Conservation (phyloP, 306 rosid genomes). For the Quercus cerris region DNA sequence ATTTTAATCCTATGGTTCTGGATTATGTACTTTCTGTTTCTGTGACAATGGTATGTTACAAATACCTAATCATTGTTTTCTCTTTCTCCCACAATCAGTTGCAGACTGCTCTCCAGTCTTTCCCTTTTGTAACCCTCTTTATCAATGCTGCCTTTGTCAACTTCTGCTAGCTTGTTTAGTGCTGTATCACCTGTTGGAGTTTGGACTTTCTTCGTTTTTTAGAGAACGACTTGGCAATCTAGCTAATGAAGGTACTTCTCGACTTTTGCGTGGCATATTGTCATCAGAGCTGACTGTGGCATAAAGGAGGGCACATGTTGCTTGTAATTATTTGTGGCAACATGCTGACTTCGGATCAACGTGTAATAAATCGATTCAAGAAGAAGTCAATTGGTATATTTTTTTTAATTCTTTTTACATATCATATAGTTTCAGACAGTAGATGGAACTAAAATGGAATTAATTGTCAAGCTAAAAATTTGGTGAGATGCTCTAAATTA, state of each 20-base stretch:
- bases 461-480: too few relatives aligned
- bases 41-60: background rate
- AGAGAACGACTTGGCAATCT: background rate
- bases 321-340: background rate
- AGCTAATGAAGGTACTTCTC: background rate
- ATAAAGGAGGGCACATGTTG: background rate
- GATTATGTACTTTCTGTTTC: background rate
- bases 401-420: too few relatives aligned
- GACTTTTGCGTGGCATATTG: background rate
- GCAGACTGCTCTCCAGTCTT: too few relatives aligned
- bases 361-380: too few relatives aligned
- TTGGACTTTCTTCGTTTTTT: background rate
- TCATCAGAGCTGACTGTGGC: background rate
- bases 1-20: background rate
- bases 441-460: too few relatives aligned
- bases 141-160: too few relatives aligned
- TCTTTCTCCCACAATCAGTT: background rate
- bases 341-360: too few relatives aligned
- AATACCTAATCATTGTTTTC: background rate
- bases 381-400: too few relatives aligned
- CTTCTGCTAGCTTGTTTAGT: too few relatives aligned
- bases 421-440: too few relatives aligned
- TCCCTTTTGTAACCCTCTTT: too few relatives aligned
- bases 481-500: too few relatives aligned
- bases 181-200: background rate